These are phyloP conservation scores for Corchorus capsularis DNA, from an alignment of 345 rosid species.

Conservation along the genomic window DNA sequence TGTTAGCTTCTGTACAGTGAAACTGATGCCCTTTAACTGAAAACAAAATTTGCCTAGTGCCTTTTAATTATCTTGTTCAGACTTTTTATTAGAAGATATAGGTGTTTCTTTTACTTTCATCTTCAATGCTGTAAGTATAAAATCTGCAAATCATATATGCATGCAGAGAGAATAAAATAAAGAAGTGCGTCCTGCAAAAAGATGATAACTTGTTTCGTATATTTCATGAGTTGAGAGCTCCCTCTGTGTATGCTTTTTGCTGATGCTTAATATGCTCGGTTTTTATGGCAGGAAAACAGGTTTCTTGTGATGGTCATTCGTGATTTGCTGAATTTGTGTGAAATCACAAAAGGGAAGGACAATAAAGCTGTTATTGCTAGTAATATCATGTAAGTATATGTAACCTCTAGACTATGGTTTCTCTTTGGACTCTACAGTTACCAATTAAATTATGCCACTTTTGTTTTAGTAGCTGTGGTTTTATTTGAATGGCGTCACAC, in stretches of 20 bases:
- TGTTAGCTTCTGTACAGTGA: background rate
- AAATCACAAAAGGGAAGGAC: constrained; percentile 96
- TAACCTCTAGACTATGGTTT: background rate
- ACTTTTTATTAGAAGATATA: background rate
- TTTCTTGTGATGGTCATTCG: constrained; percentile 99
- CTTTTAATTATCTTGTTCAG: background rate
- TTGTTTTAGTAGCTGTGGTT: background rate
- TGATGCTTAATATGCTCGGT: background rate
- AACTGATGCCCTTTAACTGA: background rate
- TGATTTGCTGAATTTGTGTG: constrained; percentile 92
- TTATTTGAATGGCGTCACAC: background rate
- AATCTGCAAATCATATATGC: too few species aligned
- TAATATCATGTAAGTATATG: constrained; percentile 85
- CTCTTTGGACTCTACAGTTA: background rate
- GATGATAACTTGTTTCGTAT: background rate
- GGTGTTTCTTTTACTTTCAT: background rate
- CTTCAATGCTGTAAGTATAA: background rate
- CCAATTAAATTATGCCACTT: constrained; percentile 5
- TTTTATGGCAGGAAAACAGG: constrained; percentile 81
- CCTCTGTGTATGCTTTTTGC: background rate
- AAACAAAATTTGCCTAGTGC: background rate
- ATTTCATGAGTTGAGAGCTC: background rate
- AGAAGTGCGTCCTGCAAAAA: background rate
- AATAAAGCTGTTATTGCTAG: constrained; percentile 99
- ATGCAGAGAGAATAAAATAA: background rate